phyloP scores from a whole-genome alignment of 2,329 filamentous ascomycete genomes.

The Harringtonia aguacate region DNA sequence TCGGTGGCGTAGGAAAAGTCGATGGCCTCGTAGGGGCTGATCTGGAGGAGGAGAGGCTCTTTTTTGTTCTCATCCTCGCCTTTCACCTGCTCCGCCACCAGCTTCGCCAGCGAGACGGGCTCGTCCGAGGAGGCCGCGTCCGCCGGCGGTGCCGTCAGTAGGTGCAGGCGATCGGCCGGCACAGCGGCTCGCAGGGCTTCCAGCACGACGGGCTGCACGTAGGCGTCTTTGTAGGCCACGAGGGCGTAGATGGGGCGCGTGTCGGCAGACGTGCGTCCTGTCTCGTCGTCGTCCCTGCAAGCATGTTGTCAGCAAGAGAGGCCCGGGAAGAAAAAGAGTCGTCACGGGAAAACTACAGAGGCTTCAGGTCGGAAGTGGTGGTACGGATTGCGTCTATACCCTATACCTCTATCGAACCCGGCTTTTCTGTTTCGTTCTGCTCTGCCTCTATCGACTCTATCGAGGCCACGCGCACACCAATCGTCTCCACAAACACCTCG shows the following conservation, averaged over 20 bases:
- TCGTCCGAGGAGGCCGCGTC: constrained; percentile 14
- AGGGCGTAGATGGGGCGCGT: constrained; percentile 50
- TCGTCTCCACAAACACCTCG: neutral
- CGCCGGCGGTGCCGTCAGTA: constrained; percentile 17
- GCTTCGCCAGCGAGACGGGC: constrained; percentile 24
- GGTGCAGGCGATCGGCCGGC: constrained; percentile 39
- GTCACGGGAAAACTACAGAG: too few species aligned
- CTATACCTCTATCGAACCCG: neutral
- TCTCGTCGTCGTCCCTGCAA: neutral
- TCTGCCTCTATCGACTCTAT: too few species aligned
- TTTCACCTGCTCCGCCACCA: constrained; percentile 24
- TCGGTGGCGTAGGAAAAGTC: constrained; percentile 67
- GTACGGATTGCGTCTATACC: too few species aligned
- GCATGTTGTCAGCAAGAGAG: too few species aligned
- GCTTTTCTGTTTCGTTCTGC: constrained; percentile 7
- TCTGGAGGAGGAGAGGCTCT: constrained; percentile 54
- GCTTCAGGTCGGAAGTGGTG: too few species aligned
- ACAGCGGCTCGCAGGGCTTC: constrained; percentile 57
- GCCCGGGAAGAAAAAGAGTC: too few species aligned
- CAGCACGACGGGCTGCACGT: constrained; percentile 79
- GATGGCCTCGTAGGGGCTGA: constrained; percentile 75
- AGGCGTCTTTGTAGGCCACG: constrained; percentile 75
- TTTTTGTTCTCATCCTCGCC: too few species aligned
- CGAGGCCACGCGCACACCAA: neutral
- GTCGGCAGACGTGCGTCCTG: too few species aligned